Conservation (phyloP, 176 grass and related monocot genomes). For the Rhynchospora pubera region DNA sequence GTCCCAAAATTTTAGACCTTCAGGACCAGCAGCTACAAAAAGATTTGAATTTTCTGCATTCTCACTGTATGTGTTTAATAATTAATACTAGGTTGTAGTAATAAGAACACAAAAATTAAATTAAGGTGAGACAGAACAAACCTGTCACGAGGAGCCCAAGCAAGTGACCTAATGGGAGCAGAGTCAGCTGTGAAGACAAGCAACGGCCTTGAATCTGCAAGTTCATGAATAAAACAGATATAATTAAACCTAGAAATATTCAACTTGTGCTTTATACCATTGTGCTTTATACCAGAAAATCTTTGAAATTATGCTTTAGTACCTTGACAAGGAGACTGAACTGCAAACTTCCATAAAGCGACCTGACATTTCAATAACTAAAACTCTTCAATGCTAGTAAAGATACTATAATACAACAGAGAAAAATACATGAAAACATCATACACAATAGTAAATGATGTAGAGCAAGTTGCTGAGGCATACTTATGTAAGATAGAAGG, state of each 20-base stretch:
- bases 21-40: constrained; percentile 77
- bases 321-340: constrained; percentile 49
- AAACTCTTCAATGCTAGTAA: background rate
- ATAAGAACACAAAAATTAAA: constrained; percentile 12
- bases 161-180: constrained; percentile 81
- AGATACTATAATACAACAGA: background rate
- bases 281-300: constrained; percentile 30
- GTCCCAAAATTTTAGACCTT: constrained; percentile 99
- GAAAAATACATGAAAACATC: background rate
- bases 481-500: no score
- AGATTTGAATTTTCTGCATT: constrained; percentile 47
- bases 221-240: background rate
- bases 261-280: background rate
- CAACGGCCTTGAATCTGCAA: constrained; percentile 82
- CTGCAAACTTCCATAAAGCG: constrained; percentile 80
- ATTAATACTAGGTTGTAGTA: constrained; percentile 7
- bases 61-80: constrained; percentile 22
- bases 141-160: constrained; percentile 80
- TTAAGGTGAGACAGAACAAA: constrained; percentile 16
- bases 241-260: background rate
- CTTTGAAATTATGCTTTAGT: constrained; percentile 24
- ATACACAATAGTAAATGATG: background rate
- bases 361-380: constrained; percentile 47
- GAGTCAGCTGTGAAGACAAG: constrained; percentile 79
- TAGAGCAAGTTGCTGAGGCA: no score